Evolutionary conservation across 768 basidiomycete genomes (phyloP), one percentile per base, ranked within the genome.

Genomic region (Lentinus brumalis): DNA sequence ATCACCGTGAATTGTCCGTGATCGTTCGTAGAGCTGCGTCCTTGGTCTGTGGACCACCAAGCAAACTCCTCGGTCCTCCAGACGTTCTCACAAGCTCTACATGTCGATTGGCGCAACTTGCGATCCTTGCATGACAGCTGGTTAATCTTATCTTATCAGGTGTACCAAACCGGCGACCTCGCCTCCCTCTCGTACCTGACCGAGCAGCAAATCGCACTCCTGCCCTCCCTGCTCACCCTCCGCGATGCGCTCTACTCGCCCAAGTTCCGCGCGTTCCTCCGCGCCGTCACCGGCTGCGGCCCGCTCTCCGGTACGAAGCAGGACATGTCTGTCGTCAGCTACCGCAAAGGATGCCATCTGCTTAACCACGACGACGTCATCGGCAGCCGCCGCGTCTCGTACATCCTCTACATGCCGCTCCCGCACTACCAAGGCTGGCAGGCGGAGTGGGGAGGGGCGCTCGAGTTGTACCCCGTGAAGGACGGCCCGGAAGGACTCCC

Each of bases 321-420:
- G 70, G 96, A 98, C 78, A 95, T 96, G 86, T 92, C 92, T 45
- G 89, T 96, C 61, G 94, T 94, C 70, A 87, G 91, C 8, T 98
- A 98, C 76, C 89, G 87, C 18, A 85, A 88, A 62, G 93, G 94
- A 47, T 97, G 89, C 73, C 95, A 98, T 75, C 84, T 98, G 10
- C 87, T 98, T 69, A 93, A 96, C 74, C 96, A 98, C 79, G 96
- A 98, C 86, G 96, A 98, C 73, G 96, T 96, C 29, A 98, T 98
- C 70, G 94, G 94, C 62, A 85, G 94, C 8, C 89, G 96, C 29
- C 86, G 94, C 44, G 91, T 98, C 55, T 96, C 93, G 1, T 98
- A 96, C 78, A 96, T 98, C 76, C 87, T 98, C 51, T 98, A 98
- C 77, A 91, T 98, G 83, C 96, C 96, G 18, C 81, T 89, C 64